phyloP scores from a whole-genome alignment of 2,329 filamentous ascomycete genomes.

The Akanthomyces muscarius region DNA sequence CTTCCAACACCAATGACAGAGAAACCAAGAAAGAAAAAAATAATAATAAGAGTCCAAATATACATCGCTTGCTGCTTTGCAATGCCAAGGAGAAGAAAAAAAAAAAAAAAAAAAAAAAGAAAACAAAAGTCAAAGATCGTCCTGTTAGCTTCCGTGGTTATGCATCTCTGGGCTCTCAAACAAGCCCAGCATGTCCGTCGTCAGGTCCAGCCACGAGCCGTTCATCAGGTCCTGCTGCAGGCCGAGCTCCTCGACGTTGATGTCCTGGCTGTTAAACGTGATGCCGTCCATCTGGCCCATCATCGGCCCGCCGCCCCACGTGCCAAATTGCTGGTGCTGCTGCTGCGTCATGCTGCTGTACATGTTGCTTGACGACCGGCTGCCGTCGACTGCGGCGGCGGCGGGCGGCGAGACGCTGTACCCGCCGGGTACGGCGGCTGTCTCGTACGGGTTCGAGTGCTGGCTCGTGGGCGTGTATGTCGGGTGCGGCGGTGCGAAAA shows the following conservation, averaged over 20 bases:
- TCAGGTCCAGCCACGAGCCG: conserved; percentile 63
- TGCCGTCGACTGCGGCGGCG: conserved; percentile 21
- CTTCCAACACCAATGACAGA: not conserved
- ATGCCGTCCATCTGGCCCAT: conserved; percentile 47
- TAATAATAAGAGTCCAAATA: not conserved
- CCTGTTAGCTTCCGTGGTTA: conserved; percentile 15
- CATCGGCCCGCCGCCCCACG: conserved; percentile 27
- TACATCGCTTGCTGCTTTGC: conserved; percentile 10
- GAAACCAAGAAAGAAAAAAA: not conserved
- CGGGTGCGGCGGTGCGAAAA: conserved; percentile 26
- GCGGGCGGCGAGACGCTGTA: conserved; percentile 41
- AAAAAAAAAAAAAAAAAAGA: not conserved
- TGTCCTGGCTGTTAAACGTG: conserved; percentile 72
- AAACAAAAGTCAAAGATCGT: not conserved
- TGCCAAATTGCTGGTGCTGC: conserved; percentile 17
- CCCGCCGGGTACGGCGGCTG: not conserved
- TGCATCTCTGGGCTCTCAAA: conserved; percentile 40
- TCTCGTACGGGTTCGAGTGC: conserved; percentile 40
- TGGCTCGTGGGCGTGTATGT: conserved; percentile 41
- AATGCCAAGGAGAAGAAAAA: not conserved
- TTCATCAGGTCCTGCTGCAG: conserved; percentile 62
- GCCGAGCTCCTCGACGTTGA: conserved; percentile 67
- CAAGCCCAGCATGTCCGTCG: conserved; percentile 59
- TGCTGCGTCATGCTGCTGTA: conserved; percentile 28
- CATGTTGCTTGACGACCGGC: conserved; percentile 19